phyloP scores from a whole-genome alignment of 2,329 filamentous ascomycete species.

The Chaetomium sp. region DNA sequence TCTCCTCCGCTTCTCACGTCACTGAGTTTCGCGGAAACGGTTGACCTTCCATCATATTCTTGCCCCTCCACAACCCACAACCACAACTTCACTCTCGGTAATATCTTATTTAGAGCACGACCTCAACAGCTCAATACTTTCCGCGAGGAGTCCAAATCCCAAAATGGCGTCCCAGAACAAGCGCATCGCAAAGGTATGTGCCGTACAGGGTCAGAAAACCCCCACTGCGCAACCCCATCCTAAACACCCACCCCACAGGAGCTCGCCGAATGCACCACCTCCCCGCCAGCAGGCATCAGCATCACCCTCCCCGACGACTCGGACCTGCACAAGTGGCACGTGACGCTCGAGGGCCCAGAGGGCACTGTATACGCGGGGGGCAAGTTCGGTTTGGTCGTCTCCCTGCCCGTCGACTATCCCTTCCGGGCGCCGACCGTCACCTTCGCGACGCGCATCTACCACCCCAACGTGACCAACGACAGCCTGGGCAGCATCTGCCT shows the following conservation, averaged over 20 bases:
- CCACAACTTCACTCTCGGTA: background rate
- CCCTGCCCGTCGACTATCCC: constrained; percentile 78
- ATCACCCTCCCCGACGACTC: constrained; percentile 50
- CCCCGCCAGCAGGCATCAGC: constrained; percentile 51
- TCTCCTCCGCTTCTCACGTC: background rate
- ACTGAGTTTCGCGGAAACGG: no score
- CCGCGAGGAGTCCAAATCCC: background rate
- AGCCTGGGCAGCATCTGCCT: constrained; percentile 83
- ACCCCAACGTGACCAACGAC: constrained; percentile 92
- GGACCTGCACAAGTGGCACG: constrained; percentile 57
- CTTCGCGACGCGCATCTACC: constrained; percentile 90
- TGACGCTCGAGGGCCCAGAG: constrained; percentile 50
- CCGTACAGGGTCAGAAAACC: no score
- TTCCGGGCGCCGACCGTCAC: constrained; percentile 82
- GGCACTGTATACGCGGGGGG: constrained; percentile 62
- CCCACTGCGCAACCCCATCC: background rate
- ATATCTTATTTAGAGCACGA: background rate
- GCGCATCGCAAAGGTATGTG: constrained; percentile 33
- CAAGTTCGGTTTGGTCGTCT: constrained; percentile 71
- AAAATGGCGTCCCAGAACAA: constrained; percentile 32
- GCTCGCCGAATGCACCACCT: constrained; percentile 52
- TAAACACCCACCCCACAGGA: constrained; percentile 46
- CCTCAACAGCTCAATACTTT: background rate
- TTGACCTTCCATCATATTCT: background rate
- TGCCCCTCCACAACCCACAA: background rate